Evolutionary conservation across 768 basidiomycete species (phyloP).

Genomic region (Porphyrellus cyaneotinctus): DNA sequence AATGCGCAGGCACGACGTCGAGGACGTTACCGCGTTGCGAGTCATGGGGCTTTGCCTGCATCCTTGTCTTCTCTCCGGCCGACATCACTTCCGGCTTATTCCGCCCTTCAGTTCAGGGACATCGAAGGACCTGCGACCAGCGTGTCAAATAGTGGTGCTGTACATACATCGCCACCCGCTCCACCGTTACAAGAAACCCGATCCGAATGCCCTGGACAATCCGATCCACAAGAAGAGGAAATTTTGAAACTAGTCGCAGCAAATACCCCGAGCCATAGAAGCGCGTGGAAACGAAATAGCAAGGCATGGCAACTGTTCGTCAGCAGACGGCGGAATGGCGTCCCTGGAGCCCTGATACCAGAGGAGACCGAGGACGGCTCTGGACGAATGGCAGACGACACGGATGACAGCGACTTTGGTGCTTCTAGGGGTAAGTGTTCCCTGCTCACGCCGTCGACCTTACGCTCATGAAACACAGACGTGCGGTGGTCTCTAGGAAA

Average conservation of each 20-base stretch:
- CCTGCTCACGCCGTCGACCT: not conserved
- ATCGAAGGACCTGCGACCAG: not conserved
- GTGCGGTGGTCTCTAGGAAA: slow-evolving; percentile 27
- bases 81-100: slow-evolving; percentile 63
- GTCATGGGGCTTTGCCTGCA: slow-evolving; percentile 44
- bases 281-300: slow-evolving; percentile 62
- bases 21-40: slow-evolving; percentile 29
- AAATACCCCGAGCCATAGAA: slow-evolving; percentile 64
- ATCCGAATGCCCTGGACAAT: slow-evolving; percentile 22
- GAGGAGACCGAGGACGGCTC: slow-evolving; percentile 34
- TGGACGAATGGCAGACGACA: slow-evolving; percentile 11
- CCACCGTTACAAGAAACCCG: not conserved
- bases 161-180: not conserved
- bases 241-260: slow-evolving; percentile 64
- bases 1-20: slow-evolving; percentile 22
- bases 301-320: slow-evolving; percentile 63
- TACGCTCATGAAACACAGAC: slow-evolving; percentile 18
- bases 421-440: slow-evolving; percentile 23
- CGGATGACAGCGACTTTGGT: slow-evolving; percentile 26
- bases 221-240: slow-evolving; percentile 46
- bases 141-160: not conserved
- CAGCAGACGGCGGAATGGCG: slow-evolving; percentile 29
- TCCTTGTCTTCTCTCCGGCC: slow-evolving; percentile 61
- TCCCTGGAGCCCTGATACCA: slow-evolving; percentile 31
- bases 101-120: slow-evolving; percentile 41